Conservation (phyloP, 805 yeast species). For the Candida sanyiensis region DNA sequence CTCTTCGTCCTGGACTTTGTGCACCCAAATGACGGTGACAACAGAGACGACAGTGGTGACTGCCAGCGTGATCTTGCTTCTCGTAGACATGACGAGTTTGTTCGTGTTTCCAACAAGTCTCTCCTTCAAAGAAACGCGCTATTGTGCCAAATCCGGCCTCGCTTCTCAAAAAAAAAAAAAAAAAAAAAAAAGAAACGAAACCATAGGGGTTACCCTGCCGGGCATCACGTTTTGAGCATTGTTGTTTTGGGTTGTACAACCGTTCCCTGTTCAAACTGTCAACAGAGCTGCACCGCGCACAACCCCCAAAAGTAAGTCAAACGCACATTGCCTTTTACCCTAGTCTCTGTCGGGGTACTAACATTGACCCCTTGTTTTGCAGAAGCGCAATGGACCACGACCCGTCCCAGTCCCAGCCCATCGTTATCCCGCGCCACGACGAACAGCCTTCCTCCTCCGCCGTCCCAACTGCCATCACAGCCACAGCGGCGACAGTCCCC, state of each 20-base stretch:
- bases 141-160: not conserved
- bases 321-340: no score
- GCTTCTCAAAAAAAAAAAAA: no score
- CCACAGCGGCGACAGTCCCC: not conserved
- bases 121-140: not conserved
- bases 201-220: not conserved
- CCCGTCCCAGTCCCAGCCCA: conserved; percentile 20
- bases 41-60: conserved; percentile 49
- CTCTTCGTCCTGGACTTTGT: conserved; percentile 62
- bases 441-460: conserved; percentile 4
- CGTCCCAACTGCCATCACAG: conserved; percentile 2
- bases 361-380: not conserved
- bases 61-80: conserved; percentile 71
- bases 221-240: conserved; percentile 6
- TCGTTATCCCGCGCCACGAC: conserved; percentile 27
- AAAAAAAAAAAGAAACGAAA: no score
- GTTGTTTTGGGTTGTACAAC: conserved; percentile 1
- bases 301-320: not conserved
- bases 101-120: not conserved
- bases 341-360: no score
- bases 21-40: conserved; percentile 62
- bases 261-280: not conserved
- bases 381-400: conserved; percentile 8
- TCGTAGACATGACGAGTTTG: conserved; percentile 59
- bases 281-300: not conserved